phyloP scores from a whole-genome alignment of 805 yeast genomes.

The Wilhelminamyces savonicus region DNA sequence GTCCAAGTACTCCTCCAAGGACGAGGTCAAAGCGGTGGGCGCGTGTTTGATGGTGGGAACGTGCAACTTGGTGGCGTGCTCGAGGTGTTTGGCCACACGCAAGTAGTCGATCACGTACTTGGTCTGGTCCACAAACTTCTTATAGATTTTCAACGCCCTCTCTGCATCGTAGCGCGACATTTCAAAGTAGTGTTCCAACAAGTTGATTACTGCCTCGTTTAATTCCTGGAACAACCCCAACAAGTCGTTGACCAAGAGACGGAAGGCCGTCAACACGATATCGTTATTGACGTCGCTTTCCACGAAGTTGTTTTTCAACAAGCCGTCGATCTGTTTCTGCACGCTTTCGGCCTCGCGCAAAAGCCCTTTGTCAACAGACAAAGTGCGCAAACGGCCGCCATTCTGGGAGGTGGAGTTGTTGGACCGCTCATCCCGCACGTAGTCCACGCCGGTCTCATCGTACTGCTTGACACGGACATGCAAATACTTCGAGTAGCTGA shows the following conservation, averaged over 20 bases:
- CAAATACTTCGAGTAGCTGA: conserved; percentile 69
- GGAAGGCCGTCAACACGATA: conserved; percentile 73
- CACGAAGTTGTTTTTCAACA: conserved; percentile 66
- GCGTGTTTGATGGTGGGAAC: conserved; percentile 97
- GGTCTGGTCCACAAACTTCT: conserved; percentile 78
- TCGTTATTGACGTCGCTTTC: conserved; percentile 84
- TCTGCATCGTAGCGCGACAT: conserved; percentile 83
- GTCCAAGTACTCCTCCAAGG: conserved; percentile 81
- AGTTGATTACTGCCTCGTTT: conserved; percentile 92
- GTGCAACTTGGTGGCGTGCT: conserved; percentile 77
- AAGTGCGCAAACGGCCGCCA: conserved; percentile 57
- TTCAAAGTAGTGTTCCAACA: conserved; percentile 92
- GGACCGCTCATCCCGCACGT: conserved; percentile 62
- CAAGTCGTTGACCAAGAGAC: conserved; percentile 85
- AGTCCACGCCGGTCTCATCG: conserved; percentile 61
- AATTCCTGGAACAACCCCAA: conserved; percentile 80
- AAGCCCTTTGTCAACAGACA: conserved; percentile 72
- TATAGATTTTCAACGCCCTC: conserved; percentile 78
- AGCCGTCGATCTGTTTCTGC: conserved; percentile 69
- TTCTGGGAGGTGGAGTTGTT: conserved; percentile 39
- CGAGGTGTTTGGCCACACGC: conserved; percentile 84
- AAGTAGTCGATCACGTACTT: conserved; percentile 81
- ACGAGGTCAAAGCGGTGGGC: conserved; percentile 83
- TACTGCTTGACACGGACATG: conserved; percentile 63
- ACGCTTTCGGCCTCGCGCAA: conserved; percentile 82